Percentiles rank a stretch among this genome's conserved stretches.
These are phyloP conservation scores for Asterionellopsis glacialis DNA, from an alignment of 108 stramenopile genomes.

Conservation along the genomic window DNA sequence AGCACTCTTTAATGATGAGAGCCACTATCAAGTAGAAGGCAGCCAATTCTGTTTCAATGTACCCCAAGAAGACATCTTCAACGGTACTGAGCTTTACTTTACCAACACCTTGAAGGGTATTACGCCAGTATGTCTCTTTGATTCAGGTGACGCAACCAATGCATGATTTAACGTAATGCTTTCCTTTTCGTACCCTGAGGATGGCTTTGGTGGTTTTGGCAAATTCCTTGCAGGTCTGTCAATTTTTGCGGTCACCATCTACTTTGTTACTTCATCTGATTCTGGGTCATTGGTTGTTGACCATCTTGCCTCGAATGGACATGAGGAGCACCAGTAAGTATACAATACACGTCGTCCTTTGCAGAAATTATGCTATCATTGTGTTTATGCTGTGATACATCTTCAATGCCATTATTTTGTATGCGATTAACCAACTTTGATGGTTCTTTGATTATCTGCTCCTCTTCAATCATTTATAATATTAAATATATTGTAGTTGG, in stretches of 20 bases:
- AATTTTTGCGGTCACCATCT: constrained; percentile 34
- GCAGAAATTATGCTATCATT: too few relatives aligned
- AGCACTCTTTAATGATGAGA: constrained; percentile 14
- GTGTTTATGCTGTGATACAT: too few relatives aligned
- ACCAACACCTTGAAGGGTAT: constrained; percentile 33
- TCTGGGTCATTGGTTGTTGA: constrained; percentile 65
- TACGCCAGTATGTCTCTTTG: constrained; percentile 39
- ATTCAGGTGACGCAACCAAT: constrained; percentile 11
- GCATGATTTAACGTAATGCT: constrained; percentile 56
- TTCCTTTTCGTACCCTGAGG: constrained; percentile 36
- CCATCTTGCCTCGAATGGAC: constrained; percentile 47
- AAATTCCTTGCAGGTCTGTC: constrained; percentile 33
- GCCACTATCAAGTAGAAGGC: constrained; percentile 20
- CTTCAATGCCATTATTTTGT: too few relatives aligned
- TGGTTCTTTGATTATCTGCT: too few relatives aligned
- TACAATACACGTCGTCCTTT: too few relatives aligned
- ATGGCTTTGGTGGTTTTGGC: constrained; percentile 38
- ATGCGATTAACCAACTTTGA: too few relatives aligned
- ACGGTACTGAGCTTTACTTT: constrained; percentile 21
- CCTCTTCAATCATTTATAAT: too few relatives aligned
- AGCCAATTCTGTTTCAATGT: constrained; percentile 38
- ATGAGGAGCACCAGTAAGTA: constrained; percentile 27
- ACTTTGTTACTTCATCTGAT: constrained; percentile 68
- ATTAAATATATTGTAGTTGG: too few relatives aligned
- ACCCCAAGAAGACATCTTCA: constrained; percentile 34